Conservation (phyloP, 208 protist genomes). For the Wallacemonas sp. region DNA sequence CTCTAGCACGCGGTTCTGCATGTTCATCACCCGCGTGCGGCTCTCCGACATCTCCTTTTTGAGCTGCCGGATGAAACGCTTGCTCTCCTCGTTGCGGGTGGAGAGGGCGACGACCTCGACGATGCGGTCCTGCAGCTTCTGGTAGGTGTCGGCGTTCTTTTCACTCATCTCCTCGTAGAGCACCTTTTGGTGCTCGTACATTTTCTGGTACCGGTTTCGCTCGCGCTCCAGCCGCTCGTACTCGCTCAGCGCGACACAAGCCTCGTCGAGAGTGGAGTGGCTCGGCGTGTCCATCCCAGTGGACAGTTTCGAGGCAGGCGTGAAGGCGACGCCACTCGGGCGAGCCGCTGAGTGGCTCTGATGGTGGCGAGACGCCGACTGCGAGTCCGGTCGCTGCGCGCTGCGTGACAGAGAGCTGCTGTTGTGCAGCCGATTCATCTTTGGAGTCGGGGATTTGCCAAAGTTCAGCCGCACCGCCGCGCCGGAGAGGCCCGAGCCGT, state of each 20-base stretch:
- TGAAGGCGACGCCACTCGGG: background rate
- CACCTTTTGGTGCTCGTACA: slow-evolving; percentile 88
- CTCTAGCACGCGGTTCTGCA: slow-evolving; percentile 77
- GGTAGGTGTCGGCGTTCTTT: slow-evolving; percentile 73
- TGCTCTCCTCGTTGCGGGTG: slow-evolving; percentile 88
- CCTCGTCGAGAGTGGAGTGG: slow-evolving; percentile 25
- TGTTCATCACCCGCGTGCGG: slow-evolving; percentile 74
- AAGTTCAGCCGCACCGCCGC: slow-evolving; percentile 24
- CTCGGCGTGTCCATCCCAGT: background rate
- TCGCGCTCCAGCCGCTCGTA: slow-evolving; percentile 69
- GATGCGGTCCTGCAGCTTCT: slow-evolving; percentile 82
- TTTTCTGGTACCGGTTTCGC: slow-evolving; percentile 80
- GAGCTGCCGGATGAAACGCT: slow-evolving; percentile 88
- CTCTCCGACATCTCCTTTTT: slow-evolving; percentile 88
- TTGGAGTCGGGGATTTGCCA: slow-evolving; percentile 60
- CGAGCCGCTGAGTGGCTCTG: slow-evolving; percentile 14
- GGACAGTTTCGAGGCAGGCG: background rate
- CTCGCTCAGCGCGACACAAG: slow-evolving; percentile 50
- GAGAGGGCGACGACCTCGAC: slow-evolving; percentile 86
- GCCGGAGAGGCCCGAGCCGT: slow-evolving; percentile 37
- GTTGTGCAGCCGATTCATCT: slow-evolving; percentile 22
- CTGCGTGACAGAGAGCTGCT: slow-evolving; percentile 17
- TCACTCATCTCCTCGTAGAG: slow-evolving; percentile 84
- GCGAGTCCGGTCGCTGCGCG: slow-evolving; percentile 18
- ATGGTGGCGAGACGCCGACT: slow-evolving; percentile 20